These are phyloP conservation scores for Xanthoconium separans DNA, from an alignment of 1,284 basidiomycete genomes.

Conservation along the genomic window DNA sequence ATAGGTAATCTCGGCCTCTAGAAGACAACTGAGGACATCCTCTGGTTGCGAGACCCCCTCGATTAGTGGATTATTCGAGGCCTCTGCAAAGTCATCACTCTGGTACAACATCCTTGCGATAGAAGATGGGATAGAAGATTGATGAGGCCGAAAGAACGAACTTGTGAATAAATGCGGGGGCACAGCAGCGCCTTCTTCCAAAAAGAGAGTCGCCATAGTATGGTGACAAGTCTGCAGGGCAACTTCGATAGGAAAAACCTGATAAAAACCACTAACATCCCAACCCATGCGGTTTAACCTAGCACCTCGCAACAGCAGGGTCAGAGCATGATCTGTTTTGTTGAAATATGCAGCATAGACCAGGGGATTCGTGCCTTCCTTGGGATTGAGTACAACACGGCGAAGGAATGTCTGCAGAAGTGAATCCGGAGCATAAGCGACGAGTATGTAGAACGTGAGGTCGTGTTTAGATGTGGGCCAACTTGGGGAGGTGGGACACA, in stretches of 20 bases:
- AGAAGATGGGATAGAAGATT: neutral
- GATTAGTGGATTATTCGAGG: neutral
- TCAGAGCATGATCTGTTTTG: neutral
- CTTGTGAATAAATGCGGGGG: neutral
- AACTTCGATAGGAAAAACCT: too few species aligned
- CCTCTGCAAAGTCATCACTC: neutral
- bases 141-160: neutral
- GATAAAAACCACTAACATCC: too few species aligned
- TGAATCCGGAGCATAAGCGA: neutral
- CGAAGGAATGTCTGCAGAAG: neutral
- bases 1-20: neutral
- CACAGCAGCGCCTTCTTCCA: neutral
- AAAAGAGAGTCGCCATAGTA: neutral
- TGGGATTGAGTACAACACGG: neutral
- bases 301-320: neutral
- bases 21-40: neutral
- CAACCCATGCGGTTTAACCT: too few species aligned
- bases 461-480: neutral
- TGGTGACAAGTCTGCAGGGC: neutral
- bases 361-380: neutral
- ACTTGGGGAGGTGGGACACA: neutral
- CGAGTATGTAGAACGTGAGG: neutral
- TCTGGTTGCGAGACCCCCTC: neutral
- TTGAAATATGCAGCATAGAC: neutral
- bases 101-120: neutral